Evolutionary conservation across 305 asterid species (phyloP), one percentile per base, ranked within the genome.

Genomic region (Petunia hybrid): DNA sequence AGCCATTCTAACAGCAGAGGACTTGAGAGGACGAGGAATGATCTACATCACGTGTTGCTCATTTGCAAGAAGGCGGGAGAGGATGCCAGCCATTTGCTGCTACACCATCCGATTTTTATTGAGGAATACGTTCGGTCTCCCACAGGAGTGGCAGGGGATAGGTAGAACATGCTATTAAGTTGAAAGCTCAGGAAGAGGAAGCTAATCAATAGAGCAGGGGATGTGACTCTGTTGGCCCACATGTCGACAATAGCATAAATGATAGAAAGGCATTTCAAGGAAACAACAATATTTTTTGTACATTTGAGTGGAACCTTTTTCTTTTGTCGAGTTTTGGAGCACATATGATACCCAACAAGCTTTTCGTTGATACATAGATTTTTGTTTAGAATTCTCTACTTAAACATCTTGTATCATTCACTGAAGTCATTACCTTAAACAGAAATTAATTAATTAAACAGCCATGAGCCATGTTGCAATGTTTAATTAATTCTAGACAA

Each of bases 341-440:
- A 73, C 63, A 73, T 31, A 48, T 73, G 78, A 73, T 73, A 51
- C 51, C 77, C 60, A 22, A 22, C 31, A 22, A 22, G 31, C 31
- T 22, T 22, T 22, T 22, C 31, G 31, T 22, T 22, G 31, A 22
- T 22, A 22, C 31, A 22, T 22, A 22, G 31, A 22, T 22, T 22
- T 22, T 22, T 22, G 31, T 22, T 22, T 22, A 22, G 31, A 22
- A 22, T 22, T 22, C 31, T 22, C 31, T 22, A 22, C 31, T 22
- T 22, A 22, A 22, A 22, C 31, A 22, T 22, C 31, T 22, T 22
- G 31, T 22, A 22, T 22, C 31, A 22, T 22, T 22, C 31, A 22
- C 31, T 22, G 31, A 22, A 22, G 31, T 22, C 31, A 22, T 22
- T 22, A 22, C 31, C 31, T 22, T 22, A 22, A 22, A 22, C 31